Conservation (phyloP, 129 eudicot species). For the Saussurea involucrata region DNA sequence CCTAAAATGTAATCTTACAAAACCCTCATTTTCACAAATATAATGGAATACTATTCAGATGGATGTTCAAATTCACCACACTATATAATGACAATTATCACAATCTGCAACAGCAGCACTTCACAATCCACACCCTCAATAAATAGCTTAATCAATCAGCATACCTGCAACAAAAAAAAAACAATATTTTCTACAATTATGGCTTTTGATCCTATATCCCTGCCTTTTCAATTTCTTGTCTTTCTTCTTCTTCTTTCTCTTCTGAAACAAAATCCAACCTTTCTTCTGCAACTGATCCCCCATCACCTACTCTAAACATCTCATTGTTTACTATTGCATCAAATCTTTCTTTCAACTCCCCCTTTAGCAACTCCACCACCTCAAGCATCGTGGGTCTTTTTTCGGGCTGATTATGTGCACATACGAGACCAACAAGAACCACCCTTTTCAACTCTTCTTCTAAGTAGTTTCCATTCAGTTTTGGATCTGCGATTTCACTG, state of each 20-base stretch:
- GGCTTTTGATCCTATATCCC: not conserved
- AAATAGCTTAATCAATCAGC: slow-evolving; percentile 1
- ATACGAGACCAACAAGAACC: slow-evolving; percentile 60
- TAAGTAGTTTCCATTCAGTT: slow-evolving; percentile 58
- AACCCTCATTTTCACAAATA: slow-evolving; percentile 1
- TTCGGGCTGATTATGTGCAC: slow-evolving; percentile 70
- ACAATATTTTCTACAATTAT: not conserved
- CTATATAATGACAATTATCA: slow-evolving; percentile 4
- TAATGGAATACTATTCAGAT: not conserved
- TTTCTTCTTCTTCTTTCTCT: slow-evolving; percentile 37
- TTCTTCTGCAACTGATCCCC: slow-evolving; percentile 39
- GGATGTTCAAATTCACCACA: not conserved
- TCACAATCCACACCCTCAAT: slow-evolving; percentile 15
- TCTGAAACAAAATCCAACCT: slow-evolving; percentile 46
- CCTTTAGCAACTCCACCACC: slow-evolving; percentile 73
- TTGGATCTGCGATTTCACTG: slow-evolving; percentile 69
- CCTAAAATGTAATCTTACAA: not conserved
- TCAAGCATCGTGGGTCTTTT: slow-evolving; percentile 80
- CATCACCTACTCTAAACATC: slow-evolving; percentile 43
- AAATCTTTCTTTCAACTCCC: slow-evolving; percentile 60
- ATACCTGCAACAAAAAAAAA: not conserved
- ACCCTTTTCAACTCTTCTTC: slow-evolving; percentile 78
- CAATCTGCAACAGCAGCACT: slow-evolving; percentile 12
- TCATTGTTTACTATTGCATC: slow-evolving; percentile 57
- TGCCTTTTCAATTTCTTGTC: slow-evolving; percentile 40